Percentiles rank a stretch among this genome's conserved stretches.
Conservation (phyloP, 176 grass and related monocot genomes). For the Eleusine indica region DNA sequence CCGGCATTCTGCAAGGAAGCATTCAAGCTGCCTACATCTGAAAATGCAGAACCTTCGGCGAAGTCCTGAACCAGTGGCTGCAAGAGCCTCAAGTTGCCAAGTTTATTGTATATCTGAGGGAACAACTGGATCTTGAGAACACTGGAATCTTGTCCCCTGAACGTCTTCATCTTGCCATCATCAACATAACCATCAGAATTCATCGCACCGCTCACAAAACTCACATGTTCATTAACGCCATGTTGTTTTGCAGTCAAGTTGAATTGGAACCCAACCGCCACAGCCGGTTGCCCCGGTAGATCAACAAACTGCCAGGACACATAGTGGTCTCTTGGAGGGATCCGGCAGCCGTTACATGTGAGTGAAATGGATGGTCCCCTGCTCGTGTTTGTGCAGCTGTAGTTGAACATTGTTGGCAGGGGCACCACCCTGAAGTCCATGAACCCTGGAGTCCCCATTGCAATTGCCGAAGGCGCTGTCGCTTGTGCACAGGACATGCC, state of each 20-base stretch:
- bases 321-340: conserved; percentile 76
- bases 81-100: conserved; percentile 69
- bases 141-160: conserved; percentile 75
- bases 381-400: conserved; percentile 77
- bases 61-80: conserved; percentile 92
- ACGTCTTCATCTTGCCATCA: conserved; percentile 61
- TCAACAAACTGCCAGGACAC: conserved; percentile 95
- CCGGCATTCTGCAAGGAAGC: conserved; percentile 66
- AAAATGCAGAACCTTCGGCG: conserved; percentile 68
- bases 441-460: conserved; percentile 68
- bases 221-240: conserved; percentile 56
- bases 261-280: conserved; percentile 80
- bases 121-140: conserved; percentile 92
- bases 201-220: conserved; percentile 74
- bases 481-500: conserved; percentile 84
- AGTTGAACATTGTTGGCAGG: conserved; percentile 50
- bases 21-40: conserved; percentile 64
- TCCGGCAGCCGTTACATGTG: conserved; percentile 67
- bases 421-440: conserved; percentile 79
- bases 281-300: conserved; percentile 51
- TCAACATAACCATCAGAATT: conserved; percentile 61
- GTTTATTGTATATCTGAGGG: conserved; percentile 75
- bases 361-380: conserved; percentile 73
- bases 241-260: conserved; percentile 70
- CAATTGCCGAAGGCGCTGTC: conserved; percentile 32